Evolutionary conservation across 2,329 filamentous ascomycete genomes (phyloP), one percentile per base, ranked within the genome.

Genomic region (Aspergillus sp.): DNA sequence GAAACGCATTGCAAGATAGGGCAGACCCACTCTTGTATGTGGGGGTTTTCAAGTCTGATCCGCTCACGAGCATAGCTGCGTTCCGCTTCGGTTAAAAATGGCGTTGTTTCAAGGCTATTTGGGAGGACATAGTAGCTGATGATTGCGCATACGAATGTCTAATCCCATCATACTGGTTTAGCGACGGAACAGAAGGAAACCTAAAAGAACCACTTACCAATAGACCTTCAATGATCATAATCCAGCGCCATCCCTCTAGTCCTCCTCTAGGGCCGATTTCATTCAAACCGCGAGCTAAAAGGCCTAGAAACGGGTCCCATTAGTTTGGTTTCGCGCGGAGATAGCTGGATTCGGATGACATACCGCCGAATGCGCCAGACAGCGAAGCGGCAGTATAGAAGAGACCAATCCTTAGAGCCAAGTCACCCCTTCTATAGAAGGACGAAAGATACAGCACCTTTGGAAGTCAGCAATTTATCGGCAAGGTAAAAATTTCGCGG

Each of bases 371-470:
- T 1, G 85, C 85, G 2, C 85, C 85, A 0, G 84, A 86, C 5
- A 89, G 71, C 1, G 85, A 87, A 0, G 86, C 85, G 2, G 85
- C 85, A 0, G 85, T 88, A 67, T 88, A 89, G 65, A 89, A 89
- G 5, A 89, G 74, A 30, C 85, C 87, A 49, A 89, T 86, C 4
- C 87, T 78, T 38, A 88, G 70, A 0, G 85, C 84, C 60, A 88
- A 75, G 61, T 88, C 85, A 1, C 80, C 76, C 18, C 85, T 77
- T 17, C 79, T 82, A 64, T 89, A 86, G 61, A 89, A 81, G 6
- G 80, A 78, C 0, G 85, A 87, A 12, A 90, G 78, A 64, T 89
- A 89, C 1, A 90, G 74, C 1, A 88, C 80, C 78, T 82, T 38
- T 41, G 0, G 5, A 12, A 18, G 57, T 65, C 60, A 63, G 48